phyloP scores from a whole-genome alignment of 2,329 filamentous ascomycete genomes.

The Fusarium floridanum region DNA sequence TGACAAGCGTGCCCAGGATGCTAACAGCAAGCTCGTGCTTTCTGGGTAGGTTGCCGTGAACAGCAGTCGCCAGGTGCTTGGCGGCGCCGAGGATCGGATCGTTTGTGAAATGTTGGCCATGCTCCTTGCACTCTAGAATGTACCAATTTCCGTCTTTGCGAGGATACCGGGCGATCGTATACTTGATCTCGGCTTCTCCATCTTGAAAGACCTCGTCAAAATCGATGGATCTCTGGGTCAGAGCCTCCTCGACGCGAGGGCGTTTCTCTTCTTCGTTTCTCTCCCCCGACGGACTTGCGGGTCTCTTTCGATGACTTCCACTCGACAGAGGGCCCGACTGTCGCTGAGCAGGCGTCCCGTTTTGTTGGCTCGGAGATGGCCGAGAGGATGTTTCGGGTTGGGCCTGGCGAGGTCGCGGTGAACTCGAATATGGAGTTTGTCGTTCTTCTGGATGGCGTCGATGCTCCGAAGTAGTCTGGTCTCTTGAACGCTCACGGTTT shows the following conservation, averaged over 20 bases:
- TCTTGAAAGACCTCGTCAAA: slow-evolving; percentile 22
- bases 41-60: not conserved
- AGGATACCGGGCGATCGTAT: slow-evolving; percentile 1
- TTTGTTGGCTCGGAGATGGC: not conserved
- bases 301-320: not conserved
- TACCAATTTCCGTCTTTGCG: not conserved
- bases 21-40: not conserved
- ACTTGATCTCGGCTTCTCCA: slow-evolving; percentile 6
- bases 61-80: not conserved
- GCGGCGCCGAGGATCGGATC: not conserved
- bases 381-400: not conserved
- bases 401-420: not conserved
- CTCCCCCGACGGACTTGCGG: not conserved
- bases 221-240: not conserved
- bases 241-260: not conserved
- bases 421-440: not conserved
- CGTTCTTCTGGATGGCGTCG: not conserved
- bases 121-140: slow-evolving; percentile 17
- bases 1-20: slow-evolving; percentile 14
- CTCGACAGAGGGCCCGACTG: not conserved
- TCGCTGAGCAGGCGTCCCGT: not conserved
- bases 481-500: not conserved
- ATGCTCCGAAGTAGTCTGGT: not conserved
- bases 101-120: not conserved
- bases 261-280: not conserved